Percentiles rank a stretch among this genome's conserved stretches.
phyloP scores from a whole-genome alignment of 257 asterid genomes.

The Gynochthodes officinalis region DNA sequence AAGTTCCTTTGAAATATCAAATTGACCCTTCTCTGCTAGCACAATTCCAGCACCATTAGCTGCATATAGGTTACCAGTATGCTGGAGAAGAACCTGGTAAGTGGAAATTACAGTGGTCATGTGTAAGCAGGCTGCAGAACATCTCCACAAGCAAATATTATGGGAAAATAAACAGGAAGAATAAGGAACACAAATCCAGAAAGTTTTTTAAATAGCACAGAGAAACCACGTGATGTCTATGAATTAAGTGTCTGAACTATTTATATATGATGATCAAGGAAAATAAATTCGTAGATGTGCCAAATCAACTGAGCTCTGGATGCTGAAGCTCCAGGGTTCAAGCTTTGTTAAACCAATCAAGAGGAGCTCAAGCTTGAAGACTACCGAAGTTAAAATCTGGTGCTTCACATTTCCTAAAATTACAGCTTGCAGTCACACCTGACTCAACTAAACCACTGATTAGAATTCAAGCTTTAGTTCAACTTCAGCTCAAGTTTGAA shows the following conservation, averaged over 20 bases:
- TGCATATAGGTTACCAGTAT: constrained; percentile 88
- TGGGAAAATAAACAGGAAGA: neutral
- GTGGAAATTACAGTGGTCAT: constrained; percentile 16
- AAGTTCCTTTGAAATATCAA: constrained; percentile 91
- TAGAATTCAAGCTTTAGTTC: neutral
- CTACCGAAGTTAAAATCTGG: neutral
- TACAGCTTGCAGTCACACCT: neutral
- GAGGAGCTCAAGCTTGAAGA: neutral
- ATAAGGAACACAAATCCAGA: neutral
- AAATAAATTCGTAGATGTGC: neutral
- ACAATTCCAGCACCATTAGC: constrained; percentile 99
- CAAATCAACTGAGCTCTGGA: neutral
- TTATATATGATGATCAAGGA: neutral
- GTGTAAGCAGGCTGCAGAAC: neutral
- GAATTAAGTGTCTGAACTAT: neutral
- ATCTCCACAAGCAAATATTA: neutral
- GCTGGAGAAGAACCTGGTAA: constrained; percentile 74
- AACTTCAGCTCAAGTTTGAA: neutral
- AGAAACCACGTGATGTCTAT: neutral
- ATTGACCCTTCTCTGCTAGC: constrained; percentile 93
- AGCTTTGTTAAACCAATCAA: neutral
- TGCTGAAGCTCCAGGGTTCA: too few species aligned
- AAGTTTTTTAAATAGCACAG: neutral
- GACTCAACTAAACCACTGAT: neutral
- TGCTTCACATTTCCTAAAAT: neutral